Conservation (phyloP, 1,284 basidiomycete genomes). For the Marasmius tenuissimus region DNA sequence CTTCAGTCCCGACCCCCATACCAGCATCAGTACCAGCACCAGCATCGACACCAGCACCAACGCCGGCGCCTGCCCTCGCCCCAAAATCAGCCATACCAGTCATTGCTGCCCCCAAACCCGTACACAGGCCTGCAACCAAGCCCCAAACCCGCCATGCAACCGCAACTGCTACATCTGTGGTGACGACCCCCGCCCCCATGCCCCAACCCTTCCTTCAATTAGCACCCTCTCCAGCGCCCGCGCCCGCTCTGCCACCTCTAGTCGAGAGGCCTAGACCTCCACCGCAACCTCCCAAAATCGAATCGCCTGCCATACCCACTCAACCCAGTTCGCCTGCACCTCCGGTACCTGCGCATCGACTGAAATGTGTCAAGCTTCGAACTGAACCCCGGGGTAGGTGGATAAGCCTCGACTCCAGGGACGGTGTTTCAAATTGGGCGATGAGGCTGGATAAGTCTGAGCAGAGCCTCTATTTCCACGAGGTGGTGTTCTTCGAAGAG, state of each 20-base stretch:
- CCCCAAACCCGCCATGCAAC: too few relatives aligned
- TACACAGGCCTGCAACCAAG: too few relatives aligned
- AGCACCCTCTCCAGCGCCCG: background rate
- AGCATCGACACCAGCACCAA: slow-evolving; percentile 2
- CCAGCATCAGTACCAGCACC: slow-evolving; percentile 10
- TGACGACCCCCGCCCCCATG: background rate
- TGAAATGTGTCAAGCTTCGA: slow-evolving; percentile 50
- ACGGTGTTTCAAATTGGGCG: slow-evolving; percentile 70
- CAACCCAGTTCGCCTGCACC: slow-evolving; percentile 44
- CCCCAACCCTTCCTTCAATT: slow-evolving; percentile 7
- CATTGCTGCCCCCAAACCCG: too few relatives aligned
- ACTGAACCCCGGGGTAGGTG: slow-evolving; percentile 59
- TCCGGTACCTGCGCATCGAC: slow-evolving; percentile 40
- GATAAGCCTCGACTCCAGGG: slow-evolving; percentile 55
- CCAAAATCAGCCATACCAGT: slow-evolving; percentile 10
- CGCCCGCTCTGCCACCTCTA: background rate
- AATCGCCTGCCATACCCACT: background rate
- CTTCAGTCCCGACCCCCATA: slow-evolving; percentile 13
- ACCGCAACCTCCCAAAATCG: background rate
- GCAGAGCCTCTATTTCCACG: slow-evolving; percentile 47
- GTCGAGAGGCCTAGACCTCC: background rate
- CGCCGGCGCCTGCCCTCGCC: slow-evolving; percentile 21
- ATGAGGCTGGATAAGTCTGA: slow-evolving; percentile 57
- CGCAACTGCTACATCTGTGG: too few relatives aligned
- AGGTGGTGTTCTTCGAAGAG: slow-evolving; percentile 50